Evolutionary conservation across 2,329 filamentous ascomycete genomes (phyloP), one percentile per base, ranked within the genome.

Genomic region (Pseudogymnoascus sp.): DNA sequence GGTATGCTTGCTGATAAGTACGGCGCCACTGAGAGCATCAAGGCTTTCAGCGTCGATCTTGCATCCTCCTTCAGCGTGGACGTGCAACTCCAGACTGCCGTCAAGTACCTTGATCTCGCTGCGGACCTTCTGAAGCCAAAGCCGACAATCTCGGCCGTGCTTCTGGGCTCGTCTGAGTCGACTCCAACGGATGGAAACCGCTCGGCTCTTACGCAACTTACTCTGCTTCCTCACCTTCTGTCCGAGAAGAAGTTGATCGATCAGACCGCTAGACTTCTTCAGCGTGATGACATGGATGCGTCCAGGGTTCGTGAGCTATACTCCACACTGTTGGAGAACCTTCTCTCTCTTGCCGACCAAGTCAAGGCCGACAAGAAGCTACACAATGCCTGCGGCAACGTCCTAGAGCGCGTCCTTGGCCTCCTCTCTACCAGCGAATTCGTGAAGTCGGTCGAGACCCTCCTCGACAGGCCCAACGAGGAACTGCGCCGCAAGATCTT

Each of bases 1-100:
- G 89, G 90, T 64, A 93, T 97, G 84, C 83, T 99, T 65, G 86
- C 91, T n/a, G 91, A 97, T 73, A 89, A 89, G 71, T 96, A 96
- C 73, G 87, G 89, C 3, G 82, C 86, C n/a, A 88, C 88, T 64
- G 86, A 89, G 71, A 85, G 83, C 68, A 85, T 95, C 38, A 78
- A 87, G 40, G 83, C 83, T n/a, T 93, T 97, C 74, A 82, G 90
- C 64, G 83, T 84, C 2, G 87, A 91, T 44, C 78, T 99, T 26
- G 82, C 91, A 50, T 86, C 85, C 65, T 80, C 85, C 36, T 95
- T 96, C 72, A 81, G 83, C 59, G 86, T 90, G 11, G 82, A 88
- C 59, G 82, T 87, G n/a, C 91, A 96, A 71, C 81, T 97, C 2
- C 80, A 88, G 72, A 88, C 91, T 9, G 83, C 95, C 66, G 84